Percentiles rank a stretch among this genome's conserved stretches.
Evolutionary conservation across 2,329 filamentous ascomycete species (phyloP).

Genomic region (Nigrograna mackinnonii): DNA sequence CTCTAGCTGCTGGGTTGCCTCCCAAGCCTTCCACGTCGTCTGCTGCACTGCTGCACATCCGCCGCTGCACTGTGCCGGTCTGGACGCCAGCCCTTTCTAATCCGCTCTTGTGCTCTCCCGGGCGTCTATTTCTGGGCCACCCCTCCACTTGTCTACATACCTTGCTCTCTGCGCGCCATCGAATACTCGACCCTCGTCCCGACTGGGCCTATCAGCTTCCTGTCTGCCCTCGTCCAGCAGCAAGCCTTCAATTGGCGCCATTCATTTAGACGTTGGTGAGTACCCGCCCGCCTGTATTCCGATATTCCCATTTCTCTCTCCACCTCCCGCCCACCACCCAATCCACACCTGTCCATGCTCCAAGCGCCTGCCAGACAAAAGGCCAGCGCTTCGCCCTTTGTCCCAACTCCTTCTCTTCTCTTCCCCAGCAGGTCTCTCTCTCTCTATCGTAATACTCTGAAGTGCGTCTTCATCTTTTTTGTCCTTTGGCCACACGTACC

Average conservation of each 20-base stretch:
- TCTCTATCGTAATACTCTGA: slow-evolving; percentile 43
- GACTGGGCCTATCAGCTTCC: slow-evolving; percentile 35
- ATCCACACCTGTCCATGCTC: slow-evolving; percentile 5
- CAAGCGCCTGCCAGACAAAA: slow-evolving; percentile 46
- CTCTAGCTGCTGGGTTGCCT: neutral
- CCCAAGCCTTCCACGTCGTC: neutral
- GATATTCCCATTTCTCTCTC: slow-evolving; percentile 30
- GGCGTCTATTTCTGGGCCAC: slow-evolving; percentile 46
- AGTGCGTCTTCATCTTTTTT: slow-evolving; percentile 33
- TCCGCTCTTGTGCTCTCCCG: slow-evolving; percentile 38
- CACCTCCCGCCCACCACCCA: slow-evolving; percentile 27
- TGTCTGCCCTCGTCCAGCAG: slow-evolving; percentile 33
- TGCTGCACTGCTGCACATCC: neutral
- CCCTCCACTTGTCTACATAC: slow-evolving; percentile 22
- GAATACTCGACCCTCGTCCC: slow-evolving; percentile 29
- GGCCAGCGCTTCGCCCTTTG: slow-evolving; percentile 39
- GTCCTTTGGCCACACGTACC: neutral
- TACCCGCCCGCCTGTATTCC: slow-evolving; percentile 39
- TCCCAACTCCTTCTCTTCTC: slow-evolving; percentile 28
- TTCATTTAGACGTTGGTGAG: slow-evolving; percentile 43
- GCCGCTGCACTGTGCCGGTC: slow-evolving; percentile 29
- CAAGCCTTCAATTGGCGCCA: slow-evolving; percentile 32
- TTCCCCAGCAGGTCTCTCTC: slow-evolving; percentile 46
- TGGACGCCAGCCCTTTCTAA: slow-evolving; percentile 34
- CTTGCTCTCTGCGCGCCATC: slow-evolving; percentile 28